A percentile compares a stretch with the other conserved stretches of the same genome.
Conservation (phyloP, 768 basidiomycete species). For the Phylloporus arenicola region DNA sequence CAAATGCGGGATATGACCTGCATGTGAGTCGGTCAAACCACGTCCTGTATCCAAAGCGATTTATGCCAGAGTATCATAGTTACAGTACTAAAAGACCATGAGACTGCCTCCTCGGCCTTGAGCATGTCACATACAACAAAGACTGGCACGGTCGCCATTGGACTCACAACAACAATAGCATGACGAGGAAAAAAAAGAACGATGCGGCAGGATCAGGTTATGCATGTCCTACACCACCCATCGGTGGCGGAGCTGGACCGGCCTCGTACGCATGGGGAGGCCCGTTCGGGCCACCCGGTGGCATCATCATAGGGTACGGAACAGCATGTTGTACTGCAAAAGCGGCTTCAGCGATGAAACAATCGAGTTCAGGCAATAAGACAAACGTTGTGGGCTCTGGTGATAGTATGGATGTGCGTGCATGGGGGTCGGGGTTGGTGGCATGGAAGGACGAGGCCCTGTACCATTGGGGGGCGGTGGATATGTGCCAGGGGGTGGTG, state of each 20-base stretch:
- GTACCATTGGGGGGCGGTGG: slow-evolving; percentile 74
- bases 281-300: slow-evolving; percentile 57
- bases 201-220: slow-evolving; percentile 27
- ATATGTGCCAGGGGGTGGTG: slow-evolving; percentile 68
- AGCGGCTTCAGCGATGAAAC: slow-evolving; percentile 24
- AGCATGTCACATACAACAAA: slow-evolving; percentile 27
- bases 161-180: slow-evolving; percentile 27
- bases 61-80: slow-evolving; percentile 26
- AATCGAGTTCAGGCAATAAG: slow-evolving; percentile 12
- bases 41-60: slow-evolving; percentile 22
- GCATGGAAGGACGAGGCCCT: slow-evolving; percentile 81
- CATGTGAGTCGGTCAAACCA: neutral
- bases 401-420: slow-evolving; percentile 87
- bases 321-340: slow-evolving; percentile 77
- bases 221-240: slow-evolving; percentile 68
- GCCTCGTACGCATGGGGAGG: slow-evolving; percentile 73
- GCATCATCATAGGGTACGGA: slow-evolving; percentile 88
- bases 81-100: slow-evolving; percentile 19
- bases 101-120: slow-evolving; percentile 7
- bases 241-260: slow-evolving; percentile 62
- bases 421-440: slow-evolving; percentile 83
- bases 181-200: slow-evolving; percentile 8
- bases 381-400: slow-evolving; percentile 81
- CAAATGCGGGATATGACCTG: too few relatives aligned
- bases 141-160: slow-evolving; percentile 17